phyloP scores from a whole-genome alignment of 106 monocot genomes.

The Agapanthus africanus region DNA sequence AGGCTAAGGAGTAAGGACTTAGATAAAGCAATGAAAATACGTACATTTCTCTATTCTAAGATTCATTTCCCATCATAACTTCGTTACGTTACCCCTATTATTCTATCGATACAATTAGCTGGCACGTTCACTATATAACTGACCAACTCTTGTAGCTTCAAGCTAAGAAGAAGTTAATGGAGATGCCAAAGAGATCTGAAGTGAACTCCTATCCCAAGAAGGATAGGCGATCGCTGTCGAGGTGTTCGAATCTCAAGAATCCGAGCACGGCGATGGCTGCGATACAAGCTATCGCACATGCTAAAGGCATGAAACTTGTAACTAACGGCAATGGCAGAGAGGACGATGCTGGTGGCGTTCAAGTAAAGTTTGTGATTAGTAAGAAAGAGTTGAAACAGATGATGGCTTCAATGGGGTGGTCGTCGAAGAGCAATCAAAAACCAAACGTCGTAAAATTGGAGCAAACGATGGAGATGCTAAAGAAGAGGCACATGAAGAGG shows the following conservation, averaged over 20 bases:
- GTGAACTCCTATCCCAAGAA: no score
- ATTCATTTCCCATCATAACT: no score
- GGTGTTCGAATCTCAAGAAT: conserved; percentile 9
- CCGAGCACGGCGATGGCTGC: conserved; percentile 4
- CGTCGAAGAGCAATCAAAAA: no score
- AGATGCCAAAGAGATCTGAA: no score
- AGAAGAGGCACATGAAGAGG: conserved; percentile 1
- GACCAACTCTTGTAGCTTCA: no score
- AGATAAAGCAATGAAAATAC: no score
- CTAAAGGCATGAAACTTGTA: neutral
- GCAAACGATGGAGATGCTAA: neutral
- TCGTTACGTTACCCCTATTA: no score
- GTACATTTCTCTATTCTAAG: no score
- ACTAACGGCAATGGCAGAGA: neutral
- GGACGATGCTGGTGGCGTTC: neutral
- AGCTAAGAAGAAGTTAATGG: no score
- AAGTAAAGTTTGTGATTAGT: neutral
- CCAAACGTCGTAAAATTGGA: neutral
- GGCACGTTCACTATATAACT: no score
- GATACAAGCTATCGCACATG: conserved; percentile 2
- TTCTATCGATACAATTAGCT: no score
- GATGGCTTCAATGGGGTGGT: neutral
- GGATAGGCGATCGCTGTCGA: neutral
- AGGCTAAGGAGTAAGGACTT: no score
- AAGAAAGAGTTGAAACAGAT: conserved; percentile 10